Evolutionary conservation across 805 yeast species (phyloP).

Genomic region (Pichia insulana): DNA sequence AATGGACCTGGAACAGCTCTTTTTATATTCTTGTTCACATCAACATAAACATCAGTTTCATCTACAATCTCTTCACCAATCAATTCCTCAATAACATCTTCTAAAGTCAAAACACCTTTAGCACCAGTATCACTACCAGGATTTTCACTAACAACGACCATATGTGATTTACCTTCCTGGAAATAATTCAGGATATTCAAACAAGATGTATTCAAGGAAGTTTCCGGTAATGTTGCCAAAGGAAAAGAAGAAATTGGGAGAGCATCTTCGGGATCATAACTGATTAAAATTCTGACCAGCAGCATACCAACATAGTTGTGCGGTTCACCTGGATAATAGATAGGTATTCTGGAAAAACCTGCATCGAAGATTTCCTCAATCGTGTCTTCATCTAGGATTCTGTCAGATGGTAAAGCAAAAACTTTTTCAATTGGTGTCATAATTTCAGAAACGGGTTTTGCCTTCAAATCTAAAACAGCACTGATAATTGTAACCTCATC

Average conservation of each 20-base stretch:
- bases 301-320: constrained; percentile 91
- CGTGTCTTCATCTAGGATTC: constrained; percentile 69
- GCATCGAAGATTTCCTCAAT: constrained; percentile 88
- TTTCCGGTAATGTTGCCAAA: constrained; percentile 91
- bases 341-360: constrained; percentile 92
- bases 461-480: constrained; percentile 90
- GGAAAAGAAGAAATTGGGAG: constrained; percentile 90
- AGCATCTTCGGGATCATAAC: constrained; percentile 95
- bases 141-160: constrained; percentile 81
- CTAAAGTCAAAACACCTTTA: constrained; percentile 83
- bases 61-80: constrained; percentile 98
- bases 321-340: constrained; percentile 84
- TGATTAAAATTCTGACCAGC: constrained; percentile 80
- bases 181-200: constrained; percentile 88
- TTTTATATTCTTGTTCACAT: constrained; percentile 80
- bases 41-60: constrained; percentile 89
- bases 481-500: constrained; percentile 95
- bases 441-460: constrained; percentile 73
- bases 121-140: constrained; percentile 83
- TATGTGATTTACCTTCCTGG: constrained; percentile 96
- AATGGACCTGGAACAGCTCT: constrained; percentile 69
- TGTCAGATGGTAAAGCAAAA: constrained; percentile 78
- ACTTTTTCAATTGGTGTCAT: constrained; percentile 94
- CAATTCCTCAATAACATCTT: constrained; percentile 95
- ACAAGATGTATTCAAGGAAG: constrained; percentile 85